phyloP scores from a whole-genome alignment of 805 yeast genomes.

The Cyberlindnera galapagoensis region DNA sequence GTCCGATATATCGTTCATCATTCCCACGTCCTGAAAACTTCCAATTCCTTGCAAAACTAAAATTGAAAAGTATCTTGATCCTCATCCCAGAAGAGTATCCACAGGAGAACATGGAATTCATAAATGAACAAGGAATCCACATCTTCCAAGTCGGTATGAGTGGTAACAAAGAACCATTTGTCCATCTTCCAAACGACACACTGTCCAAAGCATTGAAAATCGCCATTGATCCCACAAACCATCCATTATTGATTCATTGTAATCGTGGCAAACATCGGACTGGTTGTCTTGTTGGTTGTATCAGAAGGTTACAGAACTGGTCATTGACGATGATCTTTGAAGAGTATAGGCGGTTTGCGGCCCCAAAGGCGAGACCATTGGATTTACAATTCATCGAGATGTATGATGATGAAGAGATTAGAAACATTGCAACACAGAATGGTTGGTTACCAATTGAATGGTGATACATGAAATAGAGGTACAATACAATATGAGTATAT shows the following conservation, averaged over 20 bases:
- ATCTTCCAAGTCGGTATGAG: conserved; percentile 87
- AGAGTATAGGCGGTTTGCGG: conserved; percentile 90
- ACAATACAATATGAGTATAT: too few species aligned
- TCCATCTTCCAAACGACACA: conserved; percentile 58
- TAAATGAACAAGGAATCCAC: conserved; percentile 52
- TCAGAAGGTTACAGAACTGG: conserved; percentile 87
- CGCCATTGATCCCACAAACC: conserved; percentile 78
- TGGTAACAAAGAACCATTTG: conserved; percentile 94
- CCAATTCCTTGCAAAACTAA: conserved; percentile 52
- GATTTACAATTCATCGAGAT: conserved; percentile 95
- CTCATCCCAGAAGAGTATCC: conserved; percentile 93
- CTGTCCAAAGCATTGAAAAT: conserved; percentile 78
- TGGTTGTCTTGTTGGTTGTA: conserved; percentile 92
- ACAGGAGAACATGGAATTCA: conserved; percentile 58
- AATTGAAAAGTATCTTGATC: conserved; percentile 70
- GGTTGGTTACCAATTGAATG: conserved; percentile 66
- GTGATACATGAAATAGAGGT: conserved; percentile 27
- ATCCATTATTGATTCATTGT: conserved; percentile 90
- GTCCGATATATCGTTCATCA: conserved; percentile 75
- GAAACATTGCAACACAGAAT: conserved; percentile 41
- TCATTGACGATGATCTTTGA: conserved; percentile 90
- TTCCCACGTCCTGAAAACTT: conserved; percentile 87
- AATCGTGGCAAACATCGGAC: conserved; percentile 96
- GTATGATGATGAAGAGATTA: conserved; percentile 65
- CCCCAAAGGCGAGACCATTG: conserved; percentile 90